These are phyloP conservation scores for Trypanosoma lewisi DNA, from an alignment of 208 protist genomes.

Conservation along the genomic window DNA sequence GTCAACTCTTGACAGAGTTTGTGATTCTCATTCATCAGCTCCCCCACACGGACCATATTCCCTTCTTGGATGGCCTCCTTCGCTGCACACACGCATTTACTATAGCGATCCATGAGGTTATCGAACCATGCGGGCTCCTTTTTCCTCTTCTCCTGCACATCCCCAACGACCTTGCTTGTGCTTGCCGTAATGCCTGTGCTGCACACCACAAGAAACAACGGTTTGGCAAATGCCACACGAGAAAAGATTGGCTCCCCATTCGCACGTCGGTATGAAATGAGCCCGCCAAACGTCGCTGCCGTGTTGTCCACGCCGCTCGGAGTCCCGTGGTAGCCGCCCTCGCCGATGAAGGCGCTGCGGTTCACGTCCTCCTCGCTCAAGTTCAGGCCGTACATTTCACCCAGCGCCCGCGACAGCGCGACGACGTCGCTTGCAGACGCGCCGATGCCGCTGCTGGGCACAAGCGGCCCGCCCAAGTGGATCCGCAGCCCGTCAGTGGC, in stretches of 20 bases:
- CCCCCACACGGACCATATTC: slow-evolving; percentile 36
- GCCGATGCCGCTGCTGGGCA: slow-evolving; percentile 79
- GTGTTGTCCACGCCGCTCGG: slow-evolving; percentile 90
- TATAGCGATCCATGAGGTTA: slow-evolving; percentile 42
- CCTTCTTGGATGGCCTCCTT: slow-evolving; percentile 43
- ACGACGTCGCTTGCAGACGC: slow-evolving; percentile 82
- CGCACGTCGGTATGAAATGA: slow-evolving; percentile 61
- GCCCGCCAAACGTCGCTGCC: slow-evolving; percentile 81
- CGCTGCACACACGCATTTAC: slow-evolving; percentile 32
- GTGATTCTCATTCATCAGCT: slow-evolving; percentile 72
- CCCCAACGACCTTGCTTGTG: slow-evolving; percentile 63
- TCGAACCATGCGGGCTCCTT: slow-evolving; percentile 43
- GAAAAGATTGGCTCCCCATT: slow-evolving; percentile 37
- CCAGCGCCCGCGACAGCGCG: slow-evolving; percentile 71
- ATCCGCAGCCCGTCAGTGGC: slow-evolving; percentile 60
- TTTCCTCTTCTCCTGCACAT: slow-evolving; percentile 53
- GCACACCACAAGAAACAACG: slow-evolving; percentile 75
- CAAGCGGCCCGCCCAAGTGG: slow-evolving; percentile 57
- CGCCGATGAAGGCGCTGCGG: slow-evolving; percentile 60
- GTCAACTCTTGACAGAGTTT: slow-evolving; percentile 56
- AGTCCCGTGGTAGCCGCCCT: slow-evolving; percentile 87
- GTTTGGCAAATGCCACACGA: slow-evolving; percentile 26
- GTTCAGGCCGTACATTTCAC: slow-evolving; percentile 58
- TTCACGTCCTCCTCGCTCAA: slow-evolving; percentile 69
- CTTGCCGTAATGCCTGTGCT: slow-evolving; percentile 83